Evolutionary conservation across 352 stramenopile genomes (phyloP).

Genomic region (Phytophthora melonis): DNA sequence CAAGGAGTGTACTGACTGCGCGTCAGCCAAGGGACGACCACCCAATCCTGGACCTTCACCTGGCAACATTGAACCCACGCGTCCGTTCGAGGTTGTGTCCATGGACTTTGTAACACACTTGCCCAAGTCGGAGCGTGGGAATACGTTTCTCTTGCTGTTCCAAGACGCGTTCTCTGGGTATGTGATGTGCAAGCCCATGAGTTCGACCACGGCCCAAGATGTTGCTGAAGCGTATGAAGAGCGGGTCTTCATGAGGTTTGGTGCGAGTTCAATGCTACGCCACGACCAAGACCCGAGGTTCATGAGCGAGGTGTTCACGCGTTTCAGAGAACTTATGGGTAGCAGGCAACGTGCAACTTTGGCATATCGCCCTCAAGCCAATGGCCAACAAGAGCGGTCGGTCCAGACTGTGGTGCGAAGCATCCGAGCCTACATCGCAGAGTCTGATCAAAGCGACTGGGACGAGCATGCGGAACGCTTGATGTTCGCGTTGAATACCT

Average conservation of each 20-base stretch:
- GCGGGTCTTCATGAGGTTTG: not conserved
- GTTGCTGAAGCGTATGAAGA: not conserved
- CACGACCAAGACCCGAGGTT: not conserved
- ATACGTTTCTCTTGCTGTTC: not conserved
- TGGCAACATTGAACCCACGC: conserved; percentile 9
- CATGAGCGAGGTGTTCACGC: not conserved
- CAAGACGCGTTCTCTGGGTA: not conserved
- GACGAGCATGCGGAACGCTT: too few relatives aligned
- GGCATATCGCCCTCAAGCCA: conserved; percentile 14
- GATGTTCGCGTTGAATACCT: too few relatives aligned
- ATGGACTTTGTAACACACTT: not conserved
- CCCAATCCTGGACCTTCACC: conserved; percentile 8
- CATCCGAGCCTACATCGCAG: too few relatives aligned
- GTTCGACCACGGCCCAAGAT: not conserved
- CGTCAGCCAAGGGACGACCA: too few relatives aligned
- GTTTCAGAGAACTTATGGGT: conserved; percentile 10
- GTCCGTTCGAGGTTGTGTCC: not conserved
- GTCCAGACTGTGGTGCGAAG: conserved; percentile 14
- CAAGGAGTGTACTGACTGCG: too few relatives aligned
- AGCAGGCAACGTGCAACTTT: conserved; percentile 13
- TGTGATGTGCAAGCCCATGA: not conserved
- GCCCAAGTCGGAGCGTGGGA: not conserved
- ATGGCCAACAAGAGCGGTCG: conserved; percentile 5
- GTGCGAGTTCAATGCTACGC: not conserved
- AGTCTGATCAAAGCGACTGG: too few relatives aligned